Base-by-base conservation (phyloP, 805 yeast genomes). In the Phaffomyces thermotolerans region DNA sequence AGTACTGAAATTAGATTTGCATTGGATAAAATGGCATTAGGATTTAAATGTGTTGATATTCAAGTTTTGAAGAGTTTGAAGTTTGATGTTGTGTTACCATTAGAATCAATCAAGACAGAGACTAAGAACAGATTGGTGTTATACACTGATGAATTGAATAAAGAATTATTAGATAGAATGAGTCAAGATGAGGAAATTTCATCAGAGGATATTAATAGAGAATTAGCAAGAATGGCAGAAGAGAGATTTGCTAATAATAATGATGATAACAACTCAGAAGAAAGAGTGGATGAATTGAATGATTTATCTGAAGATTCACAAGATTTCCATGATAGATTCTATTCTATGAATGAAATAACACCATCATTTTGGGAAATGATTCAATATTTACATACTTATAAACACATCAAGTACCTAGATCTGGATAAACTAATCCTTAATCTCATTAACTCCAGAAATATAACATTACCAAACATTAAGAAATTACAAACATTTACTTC, bases 41-140 rank as follows among this genome's bases (percentile, higher is more conserved):
- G 40, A 15, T 53, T 57, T 45, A 52, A 54, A 18, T 57, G 63
- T 46, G 46, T 62, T 6, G 45, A 53, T 10, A 33, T 43, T 8
- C 43, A 51, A 12, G 39, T 55, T 6, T 43, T 71, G 52, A 56
- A 43, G 14, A 46, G 49, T 30, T 35, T 56, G 8, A 41, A 51
- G 8, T 39, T 53, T 40, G 56, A 54, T 50, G 48, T 63, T 44
- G 52, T 71, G 18, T 27, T 54, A 41, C 52, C 55, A 33, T 4
- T 48, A 27, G 36, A 36, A 25, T 33, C 42, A 20, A 50, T 48
- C 15, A 14, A 40, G 10, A 42, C 51, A 8, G 57, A 53, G 39
- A 40, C 34, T 13, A 45, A 41, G 35, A 45, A 50, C 37, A 50
- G 60, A 24, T 18, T 43, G 18, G 48, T 49, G 1, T 25, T 39